phyloP scores from a whole-genome alignment of 805 yeast genomes.

The Ogataea glucozyma region DNA sequence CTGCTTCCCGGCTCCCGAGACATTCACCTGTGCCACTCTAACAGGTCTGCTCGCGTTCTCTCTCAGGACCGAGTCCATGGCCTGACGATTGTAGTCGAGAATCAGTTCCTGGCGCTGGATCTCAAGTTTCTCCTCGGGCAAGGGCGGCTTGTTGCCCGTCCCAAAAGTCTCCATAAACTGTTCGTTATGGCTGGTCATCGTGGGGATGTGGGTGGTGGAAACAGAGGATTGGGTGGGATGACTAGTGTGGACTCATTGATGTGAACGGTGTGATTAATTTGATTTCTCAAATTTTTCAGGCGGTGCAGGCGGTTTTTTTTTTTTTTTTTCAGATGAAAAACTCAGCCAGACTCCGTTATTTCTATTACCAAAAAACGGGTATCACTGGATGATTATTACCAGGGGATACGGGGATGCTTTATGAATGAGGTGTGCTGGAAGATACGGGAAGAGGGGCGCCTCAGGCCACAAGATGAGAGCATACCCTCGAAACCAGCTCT shows the following conservation, averaged over 20 bases:
- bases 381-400: no score
- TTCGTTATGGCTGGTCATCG: slow-evolving; percentile 22
- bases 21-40: slow-evolving; percentile 43
- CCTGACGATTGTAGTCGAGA: slow-evolving; percentile 29
- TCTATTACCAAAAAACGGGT: no score
- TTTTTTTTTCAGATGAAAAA: no score
- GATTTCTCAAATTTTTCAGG: no score
- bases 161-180: slow-evolving; percentile 27
- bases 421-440: no score
- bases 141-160: slow-evolving; percentile 6
- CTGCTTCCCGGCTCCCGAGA: slow-evolving; percentile 45
- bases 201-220: background rate
- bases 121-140: slow-evolving; percentile 25
- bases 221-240: background rate
- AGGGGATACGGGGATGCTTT: no score
- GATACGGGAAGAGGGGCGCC: no score
- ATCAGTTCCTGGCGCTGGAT: slow-evolving; percentile 31
- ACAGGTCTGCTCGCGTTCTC: slow-evolving; percentile 43
- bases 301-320: no score
- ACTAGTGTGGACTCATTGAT: background rate
- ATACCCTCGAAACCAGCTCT: no score
- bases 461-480: no score
- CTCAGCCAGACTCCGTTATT: no score
- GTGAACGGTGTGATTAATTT: no score
- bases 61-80: slow-evolving; percentile 31